Conservation (phyloP, 1,139 yeast genomes). For the Geotrichum bryndzae region DNA sequence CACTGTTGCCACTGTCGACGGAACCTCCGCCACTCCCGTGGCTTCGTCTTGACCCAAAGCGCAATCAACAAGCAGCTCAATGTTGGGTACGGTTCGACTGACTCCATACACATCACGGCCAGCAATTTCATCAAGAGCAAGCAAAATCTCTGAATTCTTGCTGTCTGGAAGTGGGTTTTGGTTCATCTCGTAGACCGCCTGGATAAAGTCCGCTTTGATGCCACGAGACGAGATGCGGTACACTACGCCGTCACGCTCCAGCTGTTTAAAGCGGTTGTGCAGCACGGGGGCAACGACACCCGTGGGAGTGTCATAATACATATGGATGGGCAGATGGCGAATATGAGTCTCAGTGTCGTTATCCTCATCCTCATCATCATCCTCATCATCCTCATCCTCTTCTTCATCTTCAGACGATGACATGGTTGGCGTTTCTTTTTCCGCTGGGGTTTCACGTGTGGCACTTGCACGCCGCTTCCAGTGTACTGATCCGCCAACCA, state of each 20-base stretch:
- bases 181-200: constrained; percentile 29
- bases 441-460: background rate
- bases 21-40: constrained; percentile 5
- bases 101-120: constrained; percentile 31
- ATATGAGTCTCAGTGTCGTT: constrained; percentile 25
- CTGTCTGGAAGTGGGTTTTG: constrained; percentile 27
- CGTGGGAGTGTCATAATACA: constrained; percentile 4
- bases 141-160: constrained; percentile 27
- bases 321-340: constrained; percentile 41
- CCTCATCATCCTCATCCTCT: background rate
- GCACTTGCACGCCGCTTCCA: background rate
- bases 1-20: background rate
- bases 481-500: background rate
- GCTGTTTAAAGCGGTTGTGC: background rate
- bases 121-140: constrained; percentile 35
- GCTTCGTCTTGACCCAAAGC: constrained; percentile 22
- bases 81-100: constrained; percentile 32
- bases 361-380: constrained; percentile 21
- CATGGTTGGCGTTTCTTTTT: background rate
- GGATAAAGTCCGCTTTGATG: constrained; percentile 67
- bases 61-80: constrained; percentile 40
- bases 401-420: background rate
- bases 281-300: constrained; percentile 1
- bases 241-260: constrained; percentile 4
- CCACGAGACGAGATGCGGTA: constrained; percentile 57